Conservation (phyloP, 2,329 filamentous ascomycete genomes). For the Didymella segeticola region DNA sequence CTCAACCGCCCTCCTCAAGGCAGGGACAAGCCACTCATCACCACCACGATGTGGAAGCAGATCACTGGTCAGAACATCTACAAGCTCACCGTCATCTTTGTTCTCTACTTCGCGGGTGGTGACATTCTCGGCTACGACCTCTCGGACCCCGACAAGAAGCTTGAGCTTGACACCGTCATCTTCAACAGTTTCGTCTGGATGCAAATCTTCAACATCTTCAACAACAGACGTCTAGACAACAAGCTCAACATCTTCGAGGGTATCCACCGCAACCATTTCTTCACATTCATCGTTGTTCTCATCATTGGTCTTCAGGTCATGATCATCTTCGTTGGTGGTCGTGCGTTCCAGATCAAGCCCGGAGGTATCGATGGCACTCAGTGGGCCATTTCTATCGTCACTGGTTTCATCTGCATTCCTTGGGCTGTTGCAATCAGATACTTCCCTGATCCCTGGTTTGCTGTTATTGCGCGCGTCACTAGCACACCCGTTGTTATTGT, state of each 20-base stretch:
- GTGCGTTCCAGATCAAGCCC: slow-evolving; percentile 60
- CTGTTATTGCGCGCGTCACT: slow-evolving; percentile 26
- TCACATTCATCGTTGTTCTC: slow-evolving; percentile 63
- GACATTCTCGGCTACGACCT: slow-evolving; percentile 62
- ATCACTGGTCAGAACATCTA: slow-evolving; percentile 68
- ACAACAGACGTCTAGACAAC: slow-evolving; percentile 69
- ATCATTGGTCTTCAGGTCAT: slow-evolving; percentile 65
- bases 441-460: slow-evolving; percentile 57
- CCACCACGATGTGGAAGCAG: slow-evolving; percentile 67
- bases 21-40: slow-evolving; percentile 85
- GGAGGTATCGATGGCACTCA: slow-evolving; percentile 63
- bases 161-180: slow-evolving; percentile 66
- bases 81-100: slow-evolving; percentile 65
- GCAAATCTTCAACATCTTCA: slow-evolving; percentile 75
- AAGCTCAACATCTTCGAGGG: slow-evolving; percentile 68
- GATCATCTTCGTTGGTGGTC: slow-evolving; percentile 65
- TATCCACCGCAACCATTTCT: slow-evolving; percentile 63
- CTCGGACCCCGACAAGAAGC: slow-evolving; percentile 34
- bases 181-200: slow-evolving; percentile 78
- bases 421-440: slow-evolving; percentile 59
- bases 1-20: slow-evolving; percentile 89
- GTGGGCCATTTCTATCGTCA: slow-evolving; percentile 63
- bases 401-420: slow-evolving; percentile 60
- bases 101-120: slow-evolving; percentile 67
- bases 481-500: slow-evolving; percentile 32